Percentiles rank a stretch among this genome's conserved stretches.
Conservation (phyloP, 2,329 filamentous ascomycete genomes). For the Trematosphaeria pertusa region DNA sequence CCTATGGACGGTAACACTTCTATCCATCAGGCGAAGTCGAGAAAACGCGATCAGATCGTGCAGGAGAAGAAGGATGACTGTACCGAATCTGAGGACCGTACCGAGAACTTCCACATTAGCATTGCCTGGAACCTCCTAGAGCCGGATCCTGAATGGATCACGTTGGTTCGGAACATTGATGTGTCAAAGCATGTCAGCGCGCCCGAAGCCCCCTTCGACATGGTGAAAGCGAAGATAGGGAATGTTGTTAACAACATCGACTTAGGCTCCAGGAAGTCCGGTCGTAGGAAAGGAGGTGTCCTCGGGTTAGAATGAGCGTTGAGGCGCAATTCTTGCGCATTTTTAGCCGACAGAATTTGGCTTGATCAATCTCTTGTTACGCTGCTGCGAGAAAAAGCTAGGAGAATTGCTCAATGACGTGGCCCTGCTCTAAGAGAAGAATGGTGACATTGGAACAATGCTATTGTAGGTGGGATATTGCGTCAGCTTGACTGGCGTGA, state of each 20-base stretch:
- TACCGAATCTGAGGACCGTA: constrained; percentile 46
- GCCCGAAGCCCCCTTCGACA: constrained; percentile 43
- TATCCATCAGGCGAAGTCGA: constrained; percentile 18
- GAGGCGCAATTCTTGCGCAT: neutral
- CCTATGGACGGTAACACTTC: constrained; percentile 29
- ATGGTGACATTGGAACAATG: too few relatives aligned
- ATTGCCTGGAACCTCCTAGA: constrained; percentile 74
- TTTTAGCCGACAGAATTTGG: too few relatives aligned
- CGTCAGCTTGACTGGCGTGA: too few relatives aligned
- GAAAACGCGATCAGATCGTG: constrained; percentile 15
- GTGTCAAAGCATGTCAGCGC: constrained; percentile 24
- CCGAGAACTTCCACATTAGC: constrained; percentile 80
- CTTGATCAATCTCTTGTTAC: too few relatives aligned
- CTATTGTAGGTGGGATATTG: too few relatives aligned
- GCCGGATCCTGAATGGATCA: constrained; percentile 33
- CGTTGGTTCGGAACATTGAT: constrained; percentile 30
- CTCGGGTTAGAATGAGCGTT: constrained; percentile 23
- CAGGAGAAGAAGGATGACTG: constrained; percentile 2
- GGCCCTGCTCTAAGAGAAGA: too few relatives aligned
- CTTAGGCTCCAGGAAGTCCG: constrained; percentile 28
- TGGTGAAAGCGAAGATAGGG: constrained; percentile 58
- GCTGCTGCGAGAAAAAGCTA: too few relatives aligned
- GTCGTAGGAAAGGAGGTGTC: constrained; percentile 18
- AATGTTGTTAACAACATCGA: constrained; percentile 46
- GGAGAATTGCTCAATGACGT: too few relatives aligned